These are phyloP conservation scores for Avena atlantica DNA, from an alignment of 176 grass and related monocot species.

Conservation along the genomic window DNA sequence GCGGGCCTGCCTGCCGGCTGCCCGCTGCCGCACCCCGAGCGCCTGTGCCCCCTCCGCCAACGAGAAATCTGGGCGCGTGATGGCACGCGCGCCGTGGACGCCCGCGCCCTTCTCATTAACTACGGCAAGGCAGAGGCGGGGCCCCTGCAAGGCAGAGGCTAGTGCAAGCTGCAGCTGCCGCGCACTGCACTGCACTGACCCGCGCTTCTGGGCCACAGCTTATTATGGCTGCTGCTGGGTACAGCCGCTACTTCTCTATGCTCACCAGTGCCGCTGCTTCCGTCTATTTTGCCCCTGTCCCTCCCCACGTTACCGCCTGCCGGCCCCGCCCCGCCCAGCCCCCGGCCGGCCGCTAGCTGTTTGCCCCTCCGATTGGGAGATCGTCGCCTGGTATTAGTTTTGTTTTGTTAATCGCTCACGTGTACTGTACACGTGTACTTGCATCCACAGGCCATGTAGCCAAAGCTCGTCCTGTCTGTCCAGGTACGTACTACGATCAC, in stretches of 20 bases:
- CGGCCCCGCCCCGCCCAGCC: too few relatives aligned
- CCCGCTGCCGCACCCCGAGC: too few relatives aligned
- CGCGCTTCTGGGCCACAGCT: background rate
- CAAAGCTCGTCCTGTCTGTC: too few relatives aligned
- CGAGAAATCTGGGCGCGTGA: background rate
- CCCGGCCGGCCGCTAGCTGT: too few relatives aligned
- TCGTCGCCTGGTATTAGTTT: background rate
- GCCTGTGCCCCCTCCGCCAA: background rate
- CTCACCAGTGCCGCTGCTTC: slow-evolving; percentile 6
- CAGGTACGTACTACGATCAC: too few relatives aligned
- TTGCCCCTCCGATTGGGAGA: too few relatives aligned
- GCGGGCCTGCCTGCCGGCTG: background rate
- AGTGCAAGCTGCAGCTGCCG: background rate
- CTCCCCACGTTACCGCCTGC: slow-evolving; percentile 10
- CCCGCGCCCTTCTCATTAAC: background rate
- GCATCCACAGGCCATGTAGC: too few relatives aligned
- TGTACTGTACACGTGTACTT: too few relatives aligned
- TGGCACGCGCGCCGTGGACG: slow-evolving; percentile 2
- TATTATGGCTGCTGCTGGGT: background rate
- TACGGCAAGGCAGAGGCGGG: background rate
- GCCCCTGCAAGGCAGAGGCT: background rate
- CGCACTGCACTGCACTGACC: slow-evolving; percentile 25
- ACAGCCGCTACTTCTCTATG: background rate
- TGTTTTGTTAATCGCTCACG: too few relatives aligned
- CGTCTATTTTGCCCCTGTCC: slow-evolving; percentile 61